These are phyloP conservation scores for Passiflora organensis DNA, from an alignment of 345 rosid species.

Conservation along the genomic window DNA sequence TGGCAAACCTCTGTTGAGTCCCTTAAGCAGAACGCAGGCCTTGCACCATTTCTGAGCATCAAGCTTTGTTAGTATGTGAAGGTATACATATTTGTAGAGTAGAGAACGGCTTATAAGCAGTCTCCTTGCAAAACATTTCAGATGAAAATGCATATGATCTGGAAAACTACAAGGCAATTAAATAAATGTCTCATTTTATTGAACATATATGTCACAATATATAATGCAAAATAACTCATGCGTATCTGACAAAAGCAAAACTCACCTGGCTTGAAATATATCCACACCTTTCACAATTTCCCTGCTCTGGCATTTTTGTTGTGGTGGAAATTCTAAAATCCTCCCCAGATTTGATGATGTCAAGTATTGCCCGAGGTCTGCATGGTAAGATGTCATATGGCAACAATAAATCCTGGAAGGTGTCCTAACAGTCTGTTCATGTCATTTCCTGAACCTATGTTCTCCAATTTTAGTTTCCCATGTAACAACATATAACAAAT, in stretches of 20 bases:
- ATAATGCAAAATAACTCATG: background rate
- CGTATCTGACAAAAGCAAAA: slow-evolving; percentile 4
- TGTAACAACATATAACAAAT: no score
- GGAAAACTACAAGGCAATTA: background rate
- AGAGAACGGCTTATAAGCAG: no score
- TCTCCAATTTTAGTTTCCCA: no score
- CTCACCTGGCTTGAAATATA: slow-evolving; percentile 94
- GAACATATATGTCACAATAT: background rate
- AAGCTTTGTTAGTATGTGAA: background rate
- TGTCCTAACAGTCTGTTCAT: background rate
- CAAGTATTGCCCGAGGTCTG: slow-evolving; percentile 90
- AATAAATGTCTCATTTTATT: background rate
- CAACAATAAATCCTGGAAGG: background rate
- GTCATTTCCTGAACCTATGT: background rate
- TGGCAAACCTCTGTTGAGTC: slow-evolving; percentile 83
- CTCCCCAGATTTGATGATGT: slow-evolving; percentile 85
- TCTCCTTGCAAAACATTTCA: background rate
- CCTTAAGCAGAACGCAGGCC: slow-evolving; percentile 89
- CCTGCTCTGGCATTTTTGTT: slow-evolving; percentile 96
- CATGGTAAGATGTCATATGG: slow-evolving; percentile 8
- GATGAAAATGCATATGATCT: background rate
- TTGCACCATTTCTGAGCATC: slow-evolving; percentile 77
- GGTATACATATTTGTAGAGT: background rate
- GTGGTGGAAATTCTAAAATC: slow-evolving; percentile 72
- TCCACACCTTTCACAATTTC: slow-evolving; percentile 86